Percentiles rank a stretch among this genome's conserved stretches.
These are phyloP conservation scores for Heterobasidion annosum DNA, from an alignment of 1,284 basidiomycete genomes.

Conservation along the genomic window DNA sequence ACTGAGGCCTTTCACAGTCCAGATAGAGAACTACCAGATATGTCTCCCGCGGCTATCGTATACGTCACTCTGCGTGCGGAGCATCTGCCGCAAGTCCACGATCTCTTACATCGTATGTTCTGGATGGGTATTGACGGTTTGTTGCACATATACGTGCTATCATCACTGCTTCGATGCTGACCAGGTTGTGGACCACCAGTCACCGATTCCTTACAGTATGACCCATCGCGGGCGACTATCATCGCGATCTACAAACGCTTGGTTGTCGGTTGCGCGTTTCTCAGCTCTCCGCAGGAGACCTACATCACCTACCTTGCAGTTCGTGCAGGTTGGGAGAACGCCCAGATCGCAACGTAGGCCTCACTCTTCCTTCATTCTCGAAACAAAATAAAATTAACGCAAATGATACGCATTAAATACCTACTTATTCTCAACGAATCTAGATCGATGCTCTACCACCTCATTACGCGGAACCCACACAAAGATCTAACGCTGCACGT, in stretches of 20 bases:
- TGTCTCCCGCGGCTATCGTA: conserved; percentile 41
- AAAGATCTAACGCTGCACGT: conserved; percentile 74
- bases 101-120: conserved; percentile 53
- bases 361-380: neutral
- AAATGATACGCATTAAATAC: neutral
- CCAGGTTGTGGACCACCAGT: conserved; percentile 30
- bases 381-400: neutral
- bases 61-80: conserved; percentile 51
- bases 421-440: conserved; percentile 3
- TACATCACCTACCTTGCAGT: conserved; percentile 76
- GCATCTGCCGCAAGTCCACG: conserved; percentile 63
- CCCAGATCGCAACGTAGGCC: conserved; percentile 63
- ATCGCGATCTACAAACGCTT: conserved; percentile 61
- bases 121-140: conserved; percentile 69
- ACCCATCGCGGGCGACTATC: conserved; percentile 61
- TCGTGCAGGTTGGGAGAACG: conserved; percentile 67
- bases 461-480: conserved; percentile 58
- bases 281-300: conserved; percentile 70
- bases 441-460: conserved; percentile 69
- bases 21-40: conserved; percentile 32
- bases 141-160: conserved; percentile 9
- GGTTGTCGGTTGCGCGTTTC: conserved; percentile 65
- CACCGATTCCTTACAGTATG: conserved; percentile 54
- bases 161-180: neutral
- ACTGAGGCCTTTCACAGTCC: conserved; percentile 33